Evolutionary conservation across 192 early-diverging fungal genomes (phyloP), one percentile per base, ranked within the genome.

Genomic region (Umbelopsis isabellina): DNA sequence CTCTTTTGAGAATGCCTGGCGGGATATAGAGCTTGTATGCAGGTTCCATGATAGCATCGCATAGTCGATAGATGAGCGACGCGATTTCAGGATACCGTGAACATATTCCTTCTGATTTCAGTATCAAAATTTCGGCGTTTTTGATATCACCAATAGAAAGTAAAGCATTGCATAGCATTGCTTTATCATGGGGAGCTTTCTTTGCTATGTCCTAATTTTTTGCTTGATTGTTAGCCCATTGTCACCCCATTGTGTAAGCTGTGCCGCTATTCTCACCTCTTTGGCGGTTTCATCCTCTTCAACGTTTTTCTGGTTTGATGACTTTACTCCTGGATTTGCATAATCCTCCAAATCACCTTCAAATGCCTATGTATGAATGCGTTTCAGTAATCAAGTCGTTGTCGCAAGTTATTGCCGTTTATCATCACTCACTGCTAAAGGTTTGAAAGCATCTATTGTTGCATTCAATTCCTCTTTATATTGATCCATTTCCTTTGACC

Each of bases 91-190:
- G 87, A 20, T 91, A 75, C 23, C 86, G 75, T 12, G 81, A 74
- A 22, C 77, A 68, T 1, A 93, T 30, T 18, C 81, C 72, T 7
- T 88, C 86, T 8, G 83, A 78, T 18, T 85, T 75, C 4, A 83
- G 75, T 3, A 94, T 49, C 9, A 91, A 78, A 13, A 81, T 53
- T 30, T 83, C 58, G 20, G 87, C 86, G 33, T 87, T 72, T 3
- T 72, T 68, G 1, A 89, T 16, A 46, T 88, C 88, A 6, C 93
- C 93, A 4, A 92, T 83, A 4, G 84, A 83, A 0, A 93, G 30
- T 3, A 92, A 77, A 18, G 91, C 87, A 12, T 80, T 78, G 15
- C 82, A 67, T 11, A 94, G 61, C 16, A 84, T 85, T 37, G 88
- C 80, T 50, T 92, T 91, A 67, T 94, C 91, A 37, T 93, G 88